Evolutionary conservation across 75 land plant species (phyloP).

Genomic region (Sequoiadendron giganteum): DNA sequence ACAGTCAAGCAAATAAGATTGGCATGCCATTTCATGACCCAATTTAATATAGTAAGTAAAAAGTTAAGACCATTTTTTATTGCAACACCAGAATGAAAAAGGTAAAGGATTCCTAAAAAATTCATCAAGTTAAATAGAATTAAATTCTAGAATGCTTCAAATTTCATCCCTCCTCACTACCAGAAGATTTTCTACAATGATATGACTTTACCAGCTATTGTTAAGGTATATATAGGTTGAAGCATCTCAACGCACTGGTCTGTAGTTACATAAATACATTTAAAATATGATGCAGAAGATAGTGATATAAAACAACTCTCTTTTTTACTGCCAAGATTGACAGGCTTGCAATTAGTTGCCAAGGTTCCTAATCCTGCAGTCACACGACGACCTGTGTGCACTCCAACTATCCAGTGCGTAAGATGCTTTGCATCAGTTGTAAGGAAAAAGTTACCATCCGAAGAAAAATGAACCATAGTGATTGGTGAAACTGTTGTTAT

Average conservation of each 20-base stretch:
- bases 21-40: background rate
- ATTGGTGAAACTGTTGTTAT: constrained; percentile 45
- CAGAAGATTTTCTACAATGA: background rate
- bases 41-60: background rate
- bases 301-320: constrained; percentile 61
- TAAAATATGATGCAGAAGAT: constrained; percentile 26
- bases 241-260: constrained; percentile 19
- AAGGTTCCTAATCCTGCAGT: constrained; percentile 28
- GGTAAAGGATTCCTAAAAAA: constrained; percentile 50
- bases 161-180: background rate
- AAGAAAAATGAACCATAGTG: constrained; percentile 45
- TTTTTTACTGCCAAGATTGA: constrained; percentile 48
- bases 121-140: background rate
- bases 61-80: constrained; percentile 37
- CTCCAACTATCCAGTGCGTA: constrained; percentile 54
- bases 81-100: constrained; percentile 50
- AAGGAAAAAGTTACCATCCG: constrained; percentile 62
- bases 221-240: constrained; percentile 63
- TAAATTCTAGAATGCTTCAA: background rate
- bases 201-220: constrained; percentile 44
- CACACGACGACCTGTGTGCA: constrained; percentile 23
- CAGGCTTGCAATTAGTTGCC: constrained; percentile 44
- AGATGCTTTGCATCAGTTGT: constrained; percentile 73
- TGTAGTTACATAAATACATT: constrained; percentile 1
- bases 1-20: background rate